These are phyloP conservation scores for Fusarium pseudonygamai DNA, from an alignment of 2,329 filamentous ascomycete species.

Conservation along the genomic window DNA sequence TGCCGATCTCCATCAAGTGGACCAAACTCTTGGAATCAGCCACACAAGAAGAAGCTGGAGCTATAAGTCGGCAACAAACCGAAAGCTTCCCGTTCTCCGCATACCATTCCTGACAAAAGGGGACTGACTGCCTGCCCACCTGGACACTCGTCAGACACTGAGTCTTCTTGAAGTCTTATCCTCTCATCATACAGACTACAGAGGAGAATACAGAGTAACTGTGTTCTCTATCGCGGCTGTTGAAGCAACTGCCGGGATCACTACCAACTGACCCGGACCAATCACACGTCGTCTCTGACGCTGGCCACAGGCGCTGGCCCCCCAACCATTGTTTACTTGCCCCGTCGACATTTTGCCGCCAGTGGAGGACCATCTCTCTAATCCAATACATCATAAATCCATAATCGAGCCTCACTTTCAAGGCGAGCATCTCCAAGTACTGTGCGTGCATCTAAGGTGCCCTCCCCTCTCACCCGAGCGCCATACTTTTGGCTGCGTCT, in stretches of 20 bases:
- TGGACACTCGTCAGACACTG: neutral
- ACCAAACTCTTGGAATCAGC: conserved; percentile 15
- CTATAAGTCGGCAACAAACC: conserved; percentile 7
- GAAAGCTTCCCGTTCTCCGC: conserved; percentile 10
- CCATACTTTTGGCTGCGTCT: conserved; percentile 13
- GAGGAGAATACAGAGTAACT: neutral
- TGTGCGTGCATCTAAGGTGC: neutral
- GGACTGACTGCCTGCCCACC: neutral
- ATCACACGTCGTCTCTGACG: conserved; percentile 7
- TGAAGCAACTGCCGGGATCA: conserved; percentile 11
- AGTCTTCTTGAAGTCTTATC: neutral
- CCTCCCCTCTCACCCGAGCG: neutral
- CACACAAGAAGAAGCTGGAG: conserved; percentile 20
- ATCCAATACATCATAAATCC: conserved; percentile 17
- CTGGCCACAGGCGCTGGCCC: conserved; percentile 30
- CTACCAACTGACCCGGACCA: conserved; percentile 18
- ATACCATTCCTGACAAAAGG: neutral
- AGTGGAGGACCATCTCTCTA: neutral
- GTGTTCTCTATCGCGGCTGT: neutral
- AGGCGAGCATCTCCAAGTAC: conserved; percentile 14
- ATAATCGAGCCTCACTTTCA: conserved; percentile 23
- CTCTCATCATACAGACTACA: neutral
- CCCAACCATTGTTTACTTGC: conserved; percentile 30
- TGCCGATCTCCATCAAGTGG: conserved; percentile 24
- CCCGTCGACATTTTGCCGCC: conserved; percentile 11